These are phyloP conservation scores for Plasmopara muralis DNA, from an alignment of 352 stramenopile genomes.

Conservation along the genomic window DNA sequence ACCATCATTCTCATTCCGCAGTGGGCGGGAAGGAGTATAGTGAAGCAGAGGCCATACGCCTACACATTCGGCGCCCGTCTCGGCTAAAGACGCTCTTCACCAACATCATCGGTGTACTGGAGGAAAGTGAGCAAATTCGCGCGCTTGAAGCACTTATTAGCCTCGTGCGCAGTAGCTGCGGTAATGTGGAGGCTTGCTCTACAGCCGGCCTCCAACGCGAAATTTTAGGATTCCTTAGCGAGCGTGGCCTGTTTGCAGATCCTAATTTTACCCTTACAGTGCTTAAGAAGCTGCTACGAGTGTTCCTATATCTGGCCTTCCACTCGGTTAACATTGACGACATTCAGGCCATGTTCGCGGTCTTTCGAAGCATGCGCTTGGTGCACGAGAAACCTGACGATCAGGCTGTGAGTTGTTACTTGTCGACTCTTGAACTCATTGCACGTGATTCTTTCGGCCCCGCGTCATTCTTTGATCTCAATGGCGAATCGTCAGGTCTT, in stretches of 20 bases:
- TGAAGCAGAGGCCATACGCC: conserved; percentile 46
- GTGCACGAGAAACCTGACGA: conserved; percentile 65
- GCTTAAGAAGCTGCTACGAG: conserved; percentile 67
- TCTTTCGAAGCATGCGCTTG: conserved; percentile 69
- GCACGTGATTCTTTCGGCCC: conserved; percentile 74
- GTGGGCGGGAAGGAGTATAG: conserved; percentile 60
- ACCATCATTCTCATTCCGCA: conserved; percentile 14
- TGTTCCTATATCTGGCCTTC: conserved; percentile 75
- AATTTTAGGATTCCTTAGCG: conserved; percentile 66
- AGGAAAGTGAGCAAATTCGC: conserved; percentile 59
- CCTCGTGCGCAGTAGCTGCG: conserved; percentile 67
- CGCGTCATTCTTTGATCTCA: conserved; percentile 79
- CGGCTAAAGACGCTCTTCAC: conserved; percentile 58
- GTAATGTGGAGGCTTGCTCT: conserved; percentile 69
- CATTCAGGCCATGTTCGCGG: conserved; percentile 72
- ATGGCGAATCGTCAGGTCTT: conserved; percentile 67
- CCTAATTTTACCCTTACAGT: conserved; percentile 48
- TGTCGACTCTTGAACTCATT: conserved; percentile 83
- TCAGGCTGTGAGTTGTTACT: conserved; percentile 63
- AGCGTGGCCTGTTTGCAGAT: conserved; percentile 57
- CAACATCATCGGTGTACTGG: conserved; percentile 54
- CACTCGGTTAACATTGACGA: conserved; percentile 75
- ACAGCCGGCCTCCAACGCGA: conserved; percentile 63
- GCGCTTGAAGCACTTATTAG: conserved; percentile 68
- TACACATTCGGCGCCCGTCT: conserved; percentile 59